phyloP scores from a whole-genome alignment of 2,329 filamentous ascomycete species.

The Alternaria incomplexa region DNA sequence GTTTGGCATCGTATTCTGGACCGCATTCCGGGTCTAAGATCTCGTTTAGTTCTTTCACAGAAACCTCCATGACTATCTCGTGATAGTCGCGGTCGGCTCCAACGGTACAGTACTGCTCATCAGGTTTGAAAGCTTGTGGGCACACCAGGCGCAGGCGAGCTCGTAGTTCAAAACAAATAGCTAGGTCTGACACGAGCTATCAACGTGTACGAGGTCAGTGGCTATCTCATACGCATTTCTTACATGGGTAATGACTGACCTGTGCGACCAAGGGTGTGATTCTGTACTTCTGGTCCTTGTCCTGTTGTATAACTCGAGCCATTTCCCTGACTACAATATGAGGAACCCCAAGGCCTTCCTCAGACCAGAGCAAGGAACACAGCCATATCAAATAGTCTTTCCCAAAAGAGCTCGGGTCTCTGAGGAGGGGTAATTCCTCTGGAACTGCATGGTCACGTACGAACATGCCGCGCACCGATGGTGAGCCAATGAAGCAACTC shows the following conservation, averaged over 20 bases:
- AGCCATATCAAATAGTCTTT: neutral
- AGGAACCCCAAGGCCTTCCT: neutral
- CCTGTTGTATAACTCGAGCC: neutral
- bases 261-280: neutral
- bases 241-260: neutral
- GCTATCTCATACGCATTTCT: neutral
- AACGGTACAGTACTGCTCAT: neutral
- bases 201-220: neutral
- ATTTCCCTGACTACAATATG: neutral
- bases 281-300: neutral
- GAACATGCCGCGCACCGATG: neutral
- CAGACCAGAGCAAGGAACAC: neutral
- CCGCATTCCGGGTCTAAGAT: neutral
- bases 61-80: neutral
- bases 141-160: neutral
- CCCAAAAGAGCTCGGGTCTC: neutral
- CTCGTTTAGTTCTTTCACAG: neutral
- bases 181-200: neutral
- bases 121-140: neutral
- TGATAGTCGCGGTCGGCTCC: neutral
- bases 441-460: neutral
- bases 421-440: neutral
- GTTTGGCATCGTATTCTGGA: neutral
- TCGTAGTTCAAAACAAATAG: neutral
- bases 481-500: neutral